Base-by-base conservation (phyloP, 371 early-diverging fungal genomes). In the Mucor circinelloides region DNA sequence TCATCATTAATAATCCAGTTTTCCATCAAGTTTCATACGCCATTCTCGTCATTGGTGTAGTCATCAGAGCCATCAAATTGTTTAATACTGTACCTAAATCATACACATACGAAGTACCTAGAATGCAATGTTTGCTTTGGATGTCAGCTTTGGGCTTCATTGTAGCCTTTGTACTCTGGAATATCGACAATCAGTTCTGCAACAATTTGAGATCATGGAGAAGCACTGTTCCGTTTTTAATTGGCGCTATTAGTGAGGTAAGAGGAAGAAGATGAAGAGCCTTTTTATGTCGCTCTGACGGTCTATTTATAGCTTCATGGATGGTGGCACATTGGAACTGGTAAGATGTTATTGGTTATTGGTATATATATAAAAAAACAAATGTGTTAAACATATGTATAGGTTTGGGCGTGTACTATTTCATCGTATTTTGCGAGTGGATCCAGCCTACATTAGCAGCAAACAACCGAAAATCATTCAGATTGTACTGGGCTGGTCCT, bases 121-220 rank as follows among this genome's bases (percentile, higher is more conserved):
- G 64, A 17, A 77, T 79, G 77, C 69, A 69, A 42, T 59, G 42
- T 50, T 73, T 75, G 57, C 68, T 84, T 50, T 74, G 74, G 66
- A 65, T 63, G 55, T 82, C 70, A 25, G 84, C 68, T 31, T 60
- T 67, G 36, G 75, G 88, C 17, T 90, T 89, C 67, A 76, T 82
- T 23, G 31, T 78, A 12, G 89, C 89, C 1, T 94, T 94, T 69
- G 63, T 78, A 4, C 74, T 93, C 38, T 94, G 95, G 95, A 92
- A 92, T 64, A 72, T 93, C 17, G 95, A 94, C 75, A 94, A 93
- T 70, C 75, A 82, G 25, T 86, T 83, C 61, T 94, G 95, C 67
- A 54, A 65, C 31, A 38, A 73, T 15, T 68, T 94, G 34, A 83
- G 90, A 21, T 71, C 63, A 8, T 68, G 82, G 62, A 72, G 93